Base-by-base conservation (phyloP, 768 basidiomycete genomes). In the Mycena galericulata region DNA sequence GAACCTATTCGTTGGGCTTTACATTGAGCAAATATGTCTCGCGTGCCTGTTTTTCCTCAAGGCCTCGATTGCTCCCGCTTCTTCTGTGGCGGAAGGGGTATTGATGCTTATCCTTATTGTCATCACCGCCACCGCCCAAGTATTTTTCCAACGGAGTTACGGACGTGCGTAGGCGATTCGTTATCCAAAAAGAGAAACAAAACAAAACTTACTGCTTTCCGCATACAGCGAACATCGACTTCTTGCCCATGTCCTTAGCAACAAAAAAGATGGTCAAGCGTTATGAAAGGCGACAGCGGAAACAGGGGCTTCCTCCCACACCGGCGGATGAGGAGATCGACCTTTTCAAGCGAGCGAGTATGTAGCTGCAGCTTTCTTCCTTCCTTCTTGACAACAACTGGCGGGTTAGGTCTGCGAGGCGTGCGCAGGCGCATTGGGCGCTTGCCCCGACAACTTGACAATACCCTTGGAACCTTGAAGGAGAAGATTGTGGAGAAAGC, bases 1-100 rank as follows among this genome's bases (percentile, higher is more conserved):
- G 8, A 12, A 5, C 50, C 20, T 73, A 90, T 80, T 92, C 72
- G 87, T 90, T 30, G 91, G 90, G 0, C 82, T 93, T 50, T 93
- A 93, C 75, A 89, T 92, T 73, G 87, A 90, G 73, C 88, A 92
- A 73, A 78, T 92, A 32, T 89, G 88, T 70, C 79, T 92, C 20
- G 83, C 86, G 8, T 89, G 88, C 20, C 81, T 92, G 12, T 91
- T 92, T 81, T 92, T 93, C 85, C 78, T 93, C 61, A 86, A 85
- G 62, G 76, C 79, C 3, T 73, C 80, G 67, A 69, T 80, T 27
- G 78, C 82, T 12, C 75, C 77, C n/a, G 69, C 65, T 18, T 61
- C 79, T 1, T 83, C 85, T 6, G 67, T 85, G 17, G 78, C 77
- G 0, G 80, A 86, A 68, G 87, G 82, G 3, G 82, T 82, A 11